Base-by-base conservation (phyloP, 352 stramenopile species). In the Phytophthora idaei region DNA sequence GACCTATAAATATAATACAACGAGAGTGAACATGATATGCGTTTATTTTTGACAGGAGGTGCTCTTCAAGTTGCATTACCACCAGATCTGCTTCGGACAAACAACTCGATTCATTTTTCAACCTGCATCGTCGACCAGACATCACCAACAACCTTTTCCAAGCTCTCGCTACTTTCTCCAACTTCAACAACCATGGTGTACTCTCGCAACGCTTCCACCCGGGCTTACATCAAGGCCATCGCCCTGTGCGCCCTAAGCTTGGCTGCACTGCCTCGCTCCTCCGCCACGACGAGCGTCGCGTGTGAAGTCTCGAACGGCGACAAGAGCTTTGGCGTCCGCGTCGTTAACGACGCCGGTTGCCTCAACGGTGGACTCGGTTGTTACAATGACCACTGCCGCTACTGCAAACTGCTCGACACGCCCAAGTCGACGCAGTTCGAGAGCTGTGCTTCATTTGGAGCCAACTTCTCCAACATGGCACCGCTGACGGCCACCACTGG, bases 391-490 rank as follows among this genome's bases (percentile, higher is more conserved):
- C 57, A 69, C 50, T 81, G 74, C 50, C 71, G 74, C 37, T 81
- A 76, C 67, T 81, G 74, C 61, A 77, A 79, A 44, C 48, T 74
- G 44, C 25, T 71, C 4, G 72, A 81, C 36, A 79, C 49, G 1
- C 58, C 71, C 17, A 72, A 78, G 44, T 81, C 73, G 14, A 69
- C 63, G 34, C 46, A 71, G 28, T 69, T 77, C 39, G 60, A 76
- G 14, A 70, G 51, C 29, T 81, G 73, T 51, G 65, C 71, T 9
- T 68, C 62, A 39, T 73, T 78, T n/a, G 71, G 71, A 32, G 61
- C 44, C 17, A 64, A 42, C 47, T 78, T 73, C 39, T 21, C 45
- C 4, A 61, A 44, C 48, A 70, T 69, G 61, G 28, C 48, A 2
- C 39, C 61, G 41, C 28, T 57, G 27, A 68, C 58, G 1, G 42